phyloP scores from a whole-genome alignment of 2,329 filamentous ascomycete species.

The Thelonectria rubi region DNA sequence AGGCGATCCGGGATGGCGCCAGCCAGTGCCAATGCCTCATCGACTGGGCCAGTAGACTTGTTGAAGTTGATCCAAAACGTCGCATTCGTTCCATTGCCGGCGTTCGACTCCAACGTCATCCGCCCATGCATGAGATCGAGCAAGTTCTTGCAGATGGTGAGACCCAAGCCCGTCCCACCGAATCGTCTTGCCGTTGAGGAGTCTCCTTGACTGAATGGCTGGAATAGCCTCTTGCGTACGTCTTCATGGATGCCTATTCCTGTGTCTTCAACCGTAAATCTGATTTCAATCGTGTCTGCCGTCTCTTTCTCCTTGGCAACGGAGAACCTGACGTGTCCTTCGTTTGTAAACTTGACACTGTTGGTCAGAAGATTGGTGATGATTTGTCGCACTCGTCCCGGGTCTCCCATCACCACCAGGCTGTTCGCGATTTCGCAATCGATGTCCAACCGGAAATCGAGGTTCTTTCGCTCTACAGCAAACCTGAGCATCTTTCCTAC shows the following conservation, averaged over 20 bases:
- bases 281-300: slow-evolving; percentile 70
- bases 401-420: slow-evolving; percentile 85
- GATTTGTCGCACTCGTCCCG: slow-evolving; percentile 84
- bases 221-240: slow-evolving; percentile 76
- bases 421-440: slow-evolving; percentile 70
- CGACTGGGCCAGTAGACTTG: slow-evolving; percentile 65
- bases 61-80: slow-evolving; percentile 82
- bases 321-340: slow-evolving; percentile 73
- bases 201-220: slow-evolving; percentile 84
- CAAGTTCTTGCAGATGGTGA: slow-evolving; percentile 84
- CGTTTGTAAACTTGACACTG: slow-evolving; percentile 77
- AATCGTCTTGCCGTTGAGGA: slow-evolving; percentile 82
- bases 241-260: slow-evolving; percentile 85
- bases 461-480: slow-evolving; percentile 80
- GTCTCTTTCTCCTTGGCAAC: slow-evolving; percentile 72
- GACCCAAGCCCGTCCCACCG: slow-evolving; percentile 78
- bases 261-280: slow-evolving; percentile 79
- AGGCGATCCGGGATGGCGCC: slow-evolving; percentile 73
- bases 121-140: slow-evolving; percentile 81
- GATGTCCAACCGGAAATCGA: slow-evolving; percentile 75
- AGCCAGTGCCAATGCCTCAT: slow-evolving; percentile 66
- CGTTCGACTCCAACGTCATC: slow-evolving; percentile 74
- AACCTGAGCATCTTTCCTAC: slow-evolving; percentile 90
- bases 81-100: slow-evolving; percentile 76
- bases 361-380: slow-evolving; percentile 82